Base-by-base conservation (phyloP, 495 filamentous ascomycete genomes). In the Monascus purpureus region DNA sequence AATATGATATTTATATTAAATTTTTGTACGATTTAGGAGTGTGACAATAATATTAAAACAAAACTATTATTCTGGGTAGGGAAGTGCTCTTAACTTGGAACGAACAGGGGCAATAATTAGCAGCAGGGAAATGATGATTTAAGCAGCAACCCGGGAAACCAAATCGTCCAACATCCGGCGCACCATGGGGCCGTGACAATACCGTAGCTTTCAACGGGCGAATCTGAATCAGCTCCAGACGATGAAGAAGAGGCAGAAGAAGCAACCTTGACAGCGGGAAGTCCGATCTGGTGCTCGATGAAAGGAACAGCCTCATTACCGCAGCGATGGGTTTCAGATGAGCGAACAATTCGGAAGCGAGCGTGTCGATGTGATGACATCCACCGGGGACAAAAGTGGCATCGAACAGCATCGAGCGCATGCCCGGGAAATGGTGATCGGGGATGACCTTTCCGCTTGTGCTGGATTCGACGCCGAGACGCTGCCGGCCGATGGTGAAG, bases 341-440 rank as follows among this genome's bases (percentile, higher is more conserved):
- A 2, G 82, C 74, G 46, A 86, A 92, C 0, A 82, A 75, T 53
- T 92, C 82, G 35, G 82, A 70, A 14, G 93, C 60, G 4, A 93
- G 65, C 1, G 65, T 64, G 28, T 54, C 45, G 13, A 80, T 65
- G 33, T 83, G 63, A 0, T 65, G 61, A 0, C n/a, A n/a, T n/a
- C 83, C 84, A 12, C 82, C 81, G 12, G 82, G 82, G 13, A 93
- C 62, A 46, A 85, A 87, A 17, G 84, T 48, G 1, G 83, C 75
- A 46, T 93, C 87, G 41, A 93, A 88, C 58, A 93, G 70, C 3
- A 83, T 93, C 3, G 75, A 82, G 23, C 84, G 77, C 73, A 79
- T 73, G 3, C 79, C 83, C 31, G 83, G 73, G 37, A 90, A 71
- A 45, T 87, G 79, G 45, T 93, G 82, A 39, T 90, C 80, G 0